phyloP scores from a whole-genome alignment of 345 rosid species.

The Limnanthes douglasii region DNA sequence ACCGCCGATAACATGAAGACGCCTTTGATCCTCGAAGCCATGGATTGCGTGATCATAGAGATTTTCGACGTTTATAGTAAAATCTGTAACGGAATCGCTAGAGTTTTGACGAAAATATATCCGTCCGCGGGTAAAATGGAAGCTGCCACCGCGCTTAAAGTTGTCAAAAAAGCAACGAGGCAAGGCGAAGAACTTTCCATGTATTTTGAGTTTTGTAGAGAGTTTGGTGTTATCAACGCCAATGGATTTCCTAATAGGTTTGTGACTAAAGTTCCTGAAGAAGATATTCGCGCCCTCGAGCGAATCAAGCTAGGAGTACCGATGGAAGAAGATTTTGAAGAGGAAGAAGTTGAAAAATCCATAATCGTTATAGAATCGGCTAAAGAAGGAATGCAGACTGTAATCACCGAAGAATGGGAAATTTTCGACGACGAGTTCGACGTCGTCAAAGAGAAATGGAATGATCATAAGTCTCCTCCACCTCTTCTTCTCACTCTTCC shows the following conservation, averaged over 20 bases:
- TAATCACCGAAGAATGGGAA: slow-evolving; percentile 16
- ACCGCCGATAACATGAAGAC: slow-evolving; percentile 30
- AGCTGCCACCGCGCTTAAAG: slow-evolving; percentile 23
- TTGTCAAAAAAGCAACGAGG: slow-evolving; percentile 24
- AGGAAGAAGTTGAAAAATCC: slow-evolving; percentile 8
- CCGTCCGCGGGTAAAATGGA: slow-evolving; percentile 20
- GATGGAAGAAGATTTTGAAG: slow-evolving; percentile 8
- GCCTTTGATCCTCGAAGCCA: slow-evolving; percentile 44
- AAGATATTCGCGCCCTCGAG: slow-evolving; percentile 31
- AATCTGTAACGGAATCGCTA: slow-evolving; percentile 31
- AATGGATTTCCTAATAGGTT: slow-evolving; percentile 23
- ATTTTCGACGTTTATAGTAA: slow-evolving; percentile 41
- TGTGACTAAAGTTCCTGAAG: slow-evolving; percentile 27
- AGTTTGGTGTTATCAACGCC: slow-evolving; percentile 35
- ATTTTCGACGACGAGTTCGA: slow-evolving; percentile 12
- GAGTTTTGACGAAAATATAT: slow-evolving; percentile 23
- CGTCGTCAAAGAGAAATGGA: slow-evolving; percentile 5
- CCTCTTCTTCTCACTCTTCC: slow-evolving; percentile 8
- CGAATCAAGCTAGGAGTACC: slow-evolving; percentile 15
- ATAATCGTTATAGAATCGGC: slow-evolving; percentile 6
- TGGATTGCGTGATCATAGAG: slow-evolving; percentile 60
- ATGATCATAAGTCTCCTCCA: too few relatives aligned
- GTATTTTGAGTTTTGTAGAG: slow-evolving; percentile 38
- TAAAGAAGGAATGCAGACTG: slow-evolving; percentile 9
- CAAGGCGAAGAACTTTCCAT: slow-evolving; percentile 36